A percentile compares a stretch with the other conserved stretches of the same genome.
These are phyloP conservation scores for Pharus latifolius DNA, from an alignment of 176 grass and related monocot genomes.

Conservation along the genomic window DNA sequence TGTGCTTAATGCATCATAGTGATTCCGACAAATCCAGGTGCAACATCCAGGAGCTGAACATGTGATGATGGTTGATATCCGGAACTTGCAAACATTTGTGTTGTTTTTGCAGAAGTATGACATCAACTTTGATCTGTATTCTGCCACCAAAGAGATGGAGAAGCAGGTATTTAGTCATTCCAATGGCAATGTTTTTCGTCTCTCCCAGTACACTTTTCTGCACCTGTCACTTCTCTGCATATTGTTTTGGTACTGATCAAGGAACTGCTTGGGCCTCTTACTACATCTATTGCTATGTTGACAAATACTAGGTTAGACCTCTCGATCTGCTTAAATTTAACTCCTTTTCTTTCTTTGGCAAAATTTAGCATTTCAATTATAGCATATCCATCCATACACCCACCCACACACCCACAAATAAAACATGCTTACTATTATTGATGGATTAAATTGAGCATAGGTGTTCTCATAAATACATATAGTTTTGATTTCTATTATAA, in stretches of 20 bases:
- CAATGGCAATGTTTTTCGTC: background rate
- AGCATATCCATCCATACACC: too few relatives aligned
- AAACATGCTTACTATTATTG: background rate
- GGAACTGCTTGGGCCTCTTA: background rate
- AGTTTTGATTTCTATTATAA: background rate
- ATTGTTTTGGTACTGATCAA: background rate
- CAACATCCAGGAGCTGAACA: slow-evolving; percentile 90
- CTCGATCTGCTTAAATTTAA: background rate
- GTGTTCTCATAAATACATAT: background rate
- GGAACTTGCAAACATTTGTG: slow-evolving; percentile 80
- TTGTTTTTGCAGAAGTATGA: slow-evolving; percentile 88
- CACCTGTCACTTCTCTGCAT: background rate
- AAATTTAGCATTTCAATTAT: background rate
- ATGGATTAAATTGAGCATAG: background rate
- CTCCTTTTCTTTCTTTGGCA: background rate
- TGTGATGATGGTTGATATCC: slow-evolving; percentile 89
- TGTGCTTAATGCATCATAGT: background rate
- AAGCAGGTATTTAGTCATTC: slow-evolving; percentile 49
- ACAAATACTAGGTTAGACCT: background rate
- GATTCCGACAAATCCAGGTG: slow-evolving; percentile 43
- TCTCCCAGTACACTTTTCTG: background rate
- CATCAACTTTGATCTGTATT: slow-evolving; percentile 92
- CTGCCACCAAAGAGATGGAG: slow-evolving; percentile 85
- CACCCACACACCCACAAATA: background rate
- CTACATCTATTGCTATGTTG: background rate